phyloP scores from a whole-genome alignment of 2,329 filamentous ascomycete species.

The Stagonosporopsis tanaceti region DNA sequence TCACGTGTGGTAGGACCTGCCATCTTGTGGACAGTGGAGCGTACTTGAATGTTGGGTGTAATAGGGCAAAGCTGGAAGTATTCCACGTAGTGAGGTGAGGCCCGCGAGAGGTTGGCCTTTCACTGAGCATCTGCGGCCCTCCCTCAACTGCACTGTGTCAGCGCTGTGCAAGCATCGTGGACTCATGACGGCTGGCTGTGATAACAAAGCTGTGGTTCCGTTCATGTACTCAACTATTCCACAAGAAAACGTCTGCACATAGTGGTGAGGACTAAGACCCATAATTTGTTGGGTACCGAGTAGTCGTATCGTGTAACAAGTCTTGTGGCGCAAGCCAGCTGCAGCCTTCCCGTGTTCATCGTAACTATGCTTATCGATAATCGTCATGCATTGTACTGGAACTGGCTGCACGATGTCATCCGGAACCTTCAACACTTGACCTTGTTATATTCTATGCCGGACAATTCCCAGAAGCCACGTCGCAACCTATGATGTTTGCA shows the following conservation, averaged over 20 bases:
- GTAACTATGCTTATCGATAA: constrained; percentile 7
- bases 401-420: not conserved
- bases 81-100: too few relatives aligned
- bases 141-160: not conserved
- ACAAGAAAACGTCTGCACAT: not conserved
- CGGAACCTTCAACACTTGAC: not conserved
- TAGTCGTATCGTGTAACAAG: not conserved
- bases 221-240: too few relatives aligned
- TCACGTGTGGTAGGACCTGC: not conserved
- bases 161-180: not conserved
- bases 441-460: not conserved
- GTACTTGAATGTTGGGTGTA: not conserved
- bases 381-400: not conserved
- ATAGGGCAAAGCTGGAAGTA: too few relatives aligned
- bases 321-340: not conserved
- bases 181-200: not conserved
- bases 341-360: constrained; percentile 1
- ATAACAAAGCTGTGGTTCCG: too few relatives aligned
- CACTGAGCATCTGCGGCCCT: not conserved
- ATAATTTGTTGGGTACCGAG: not conserved
- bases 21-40: not conserved
- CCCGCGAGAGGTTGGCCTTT: not conserved
- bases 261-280: not conserved
- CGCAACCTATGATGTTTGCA: not conserved
- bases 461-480: not conserved